phyloP scores from a whole-genome alignment of 2,329 filamentous ascomycete genomes.

The Calonectria ilicicola region DNA sequence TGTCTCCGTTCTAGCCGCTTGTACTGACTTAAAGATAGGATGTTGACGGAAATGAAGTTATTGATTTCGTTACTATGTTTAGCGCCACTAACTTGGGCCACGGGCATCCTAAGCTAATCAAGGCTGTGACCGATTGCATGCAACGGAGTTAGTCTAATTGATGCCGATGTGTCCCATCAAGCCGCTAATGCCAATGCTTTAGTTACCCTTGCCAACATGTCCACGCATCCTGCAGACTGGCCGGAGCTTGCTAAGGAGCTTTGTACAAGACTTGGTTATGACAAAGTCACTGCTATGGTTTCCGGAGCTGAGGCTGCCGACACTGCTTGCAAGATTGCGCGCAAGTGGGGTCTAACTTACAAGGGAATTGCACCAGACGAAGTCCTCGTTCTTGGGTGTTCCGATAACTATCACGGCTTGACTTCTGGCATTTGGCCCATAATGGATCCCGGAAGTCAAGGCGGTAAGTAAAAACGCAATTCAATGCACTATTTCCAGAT shows the following conservation, averaged over 20 bases:
- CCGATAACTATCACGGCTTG: not conserved
- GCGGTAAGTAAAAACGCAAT: not conserved
- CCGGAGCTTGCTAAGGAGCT: not conserved
- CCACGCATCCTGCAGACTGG: not conserved
- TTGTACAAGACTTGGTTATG: not conserved
- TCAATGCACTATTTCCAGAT: no score
- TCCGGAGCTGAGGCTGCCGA: not conserved
- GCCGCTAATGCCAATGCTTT: not conserved
- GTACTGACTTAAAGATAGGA: not conserved
- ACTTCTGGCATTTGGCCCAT: not conserved
- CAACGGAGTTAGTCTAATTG: not conserved
- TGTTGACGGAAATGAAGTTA: not conserved
- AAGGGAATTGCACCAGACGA: not conserved
- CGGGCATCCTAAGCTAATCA: not conserved
- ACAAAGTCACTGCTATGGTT: not conserved
- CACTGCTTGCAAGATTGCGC: not conserved
- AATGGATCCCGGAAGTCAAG: not conserved
- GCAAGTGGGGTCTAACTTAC: not conserved
- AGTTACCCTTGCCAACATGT: not conserved
- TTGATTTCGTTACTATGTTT: not conserved
- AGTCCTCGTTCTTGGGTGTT: not conserved
- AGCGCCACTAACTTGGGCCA: not conserved
- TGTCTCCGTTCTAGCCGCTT: not conserved
- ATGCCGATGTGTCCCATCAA: no score
- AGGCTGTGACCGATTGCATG: not conserved